Base-by-base conservation (phyloP, 2,329 filamentous ascomycete genomes). In the Fonsecaea multimorphosa region DNA sequence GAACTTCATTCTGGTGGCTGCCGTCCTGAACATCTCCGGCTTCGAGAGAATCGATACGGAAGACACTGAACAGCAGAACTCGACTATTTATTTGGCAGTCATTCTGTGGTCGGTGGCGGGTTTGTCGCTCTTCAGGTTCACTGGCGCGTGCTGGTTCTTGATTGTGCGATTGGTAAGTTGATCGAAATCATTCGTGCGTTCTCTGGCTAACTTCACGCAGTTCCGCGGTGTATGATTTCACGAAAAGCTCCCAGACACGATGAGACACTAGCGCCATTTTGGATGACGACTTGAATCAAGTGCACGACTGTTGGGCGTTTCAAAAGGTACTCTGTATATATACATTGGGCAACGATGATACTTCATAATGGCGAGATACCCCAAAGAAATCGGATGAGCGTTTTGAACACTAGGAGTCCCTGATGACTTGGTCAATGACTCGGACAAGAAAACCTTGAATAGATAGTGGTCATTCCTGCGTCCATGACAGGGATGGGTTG, bases 111-210 rank as follows among this genome's bases (percentile, higher is more conserved):
- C 89, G 76, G 93, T 97, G 46, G 93, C 93, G 0, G 93, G 82
- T 1, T 78, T 97, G 63, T 93, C 91, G 27, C 86, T 88, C 1
- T 94, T 97, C 79, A 91, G 94, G 76, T 97, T 97, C 73, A 80
- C 93, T 27, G 93, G 93, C 2, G 91, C 91, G 0, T 84, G 92
- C 79, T 97, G 93, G 92, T 97, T 97, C 81, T 85, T 99, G 83
- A 84, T 98, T 72, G 89, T 94, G 64, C 85, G 93, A 73, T 86
- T 96, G 86, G 94, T 96, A 78, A 87, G 92, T 78, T 63, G 22
- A 32, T 53, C 44, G 19, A 44, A 9, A 46, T 49, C 32, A 38
- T 27, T 54, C 24, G 22, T 58, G 29, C 19, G 54, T 31, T 24
- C 8, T 38, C 19, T 29, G 49, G 52, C 77, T 79, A 74, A 80